A percentile compares a stretch with the other conserved stretches of the same genome.
phyloP scores from a whole-genome alignment of 2,329 filamentous ascomycete genomes.

The Alternaria longipes region DNA sequence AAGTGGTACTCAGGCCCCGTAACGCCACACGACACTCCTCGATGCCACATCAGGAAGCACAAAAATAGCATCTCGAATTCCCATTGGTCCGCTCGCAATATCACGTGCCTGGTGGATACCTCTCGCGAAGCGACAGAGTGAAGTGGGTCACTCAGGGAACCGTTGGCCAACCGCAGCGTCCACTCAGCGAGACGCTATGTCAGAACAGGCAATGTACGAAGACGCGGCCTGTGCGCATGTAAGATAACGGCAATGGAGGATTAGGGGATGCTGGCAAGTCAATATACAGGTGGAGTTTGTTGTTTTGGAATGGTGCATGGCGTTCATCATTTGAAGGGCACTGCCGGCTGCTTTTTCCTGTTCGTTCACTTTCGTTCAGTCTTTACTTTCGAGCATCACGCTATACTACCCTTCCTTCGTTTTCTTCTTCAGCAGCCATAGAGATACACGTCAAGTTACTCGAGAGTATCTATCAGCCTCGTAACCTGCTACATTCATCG shows the following conservation, averaged over 20 bases:
- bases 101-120: constrained; percentile 11
- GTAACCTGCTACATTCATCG: neutral
- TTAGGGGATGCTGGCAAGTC: constrained; percentile 1
- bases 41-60: neutral
- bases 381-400: neutral
- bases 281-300: neutral
- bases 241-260: constrained; percentile 1
- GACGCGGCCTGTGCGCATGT: neutral
- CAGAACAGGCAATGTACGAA: constrained; percentile 28
- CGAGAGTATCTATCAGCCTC: neutral
- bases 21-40: neutral
- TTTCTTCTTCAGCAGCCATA: neutral
- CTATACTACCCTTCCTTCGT: neutral
- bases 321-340: neutral
- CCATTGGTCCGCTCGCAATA: constrained; percentile 19
- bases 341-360: neutral
- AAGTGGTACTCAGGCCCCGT: neutral
- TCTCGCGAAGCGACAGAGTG: neutral
- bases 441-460: neutral
- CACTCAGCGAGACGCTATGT: constrained; percentile 12
- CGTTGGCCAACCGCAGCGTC: constrained; percentile 12
- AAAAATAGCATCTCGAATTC: neutral
- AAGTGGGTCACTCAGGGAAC: neutral
- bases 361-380: neutral
- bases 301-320: neutral